A percentile compares a stretch with the other conserved stretches of the same genome.
These are phyloP conservation scores for Triticum dicoccoides DNA, from an alignment of 176 grass and related monocot species.

Conservation along the genomic window DNA sequence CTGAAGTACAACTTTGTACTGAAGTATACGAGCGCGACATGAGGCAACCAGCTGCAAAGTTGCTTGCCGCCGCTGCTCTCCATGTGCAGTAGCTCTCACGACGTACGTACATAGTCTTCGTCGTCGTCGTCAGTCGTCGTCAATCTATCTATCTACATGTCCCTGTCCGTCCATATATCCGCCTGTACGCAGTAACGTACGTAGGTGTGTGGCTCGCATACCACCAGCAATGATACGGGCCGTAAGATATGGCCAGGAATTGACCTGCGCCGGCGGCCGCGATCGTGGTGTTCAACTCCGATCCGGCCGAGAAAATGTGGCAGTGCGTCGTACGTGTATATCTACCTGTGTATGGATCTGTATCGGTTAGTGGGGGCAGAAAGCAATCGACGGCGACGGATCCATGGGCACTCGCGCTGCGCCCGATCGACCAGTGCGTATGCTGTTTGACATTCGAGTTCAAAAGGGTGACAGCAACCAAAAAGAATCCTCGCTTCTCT, in stretches of 20 bases:
- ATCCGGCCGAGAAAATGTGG: not conserved
- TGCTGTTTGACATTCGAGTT: slow-evolving; percentile 42
- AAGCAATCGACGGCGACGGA: slow-evolving; percentile 56
- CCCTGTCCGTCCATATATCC: not conserved
- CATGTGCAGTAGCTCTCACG: not conserved
- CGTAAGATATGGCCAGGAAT: slow-evolving; percentile 7
- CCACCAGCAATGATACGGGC: not conserved
- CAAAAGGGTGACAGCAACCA: slow-evolving; percentile 24
- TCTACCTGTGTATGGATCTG: slow-evolving; percentile 17
- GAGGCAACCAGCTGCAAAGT: not conserved
- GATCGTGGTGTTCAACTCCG: slow-evolving; percentile 7
- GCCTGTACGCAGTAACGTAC: not conserved
- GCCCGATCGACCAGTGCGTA: not conserved
- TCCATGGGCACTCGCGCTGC: not conserved
- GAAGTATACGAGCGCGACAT: not conserved
- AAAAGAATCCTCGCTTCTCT: not conserved
- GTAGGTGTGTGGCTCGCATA: not conserved
- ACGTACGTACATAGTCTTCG: not conserved
- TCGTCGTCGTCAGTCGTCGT: not conserved
- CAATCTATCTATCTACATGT: not conserved
- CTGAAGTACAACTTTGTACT: too few relatives aligned
- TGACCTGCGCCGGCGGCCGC: slow-evolving; percentile 1
- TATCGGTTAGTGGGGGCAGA: slow-evolving; percentile 66
- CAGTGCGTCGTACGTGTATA: not conserved
- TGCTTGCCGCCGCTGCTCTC: not conserved